Evolutionary conservation across 2,329 filamentous ascomycete genomes (phyloP).

Genomic region (Trichophaea hybrida): DNA sequence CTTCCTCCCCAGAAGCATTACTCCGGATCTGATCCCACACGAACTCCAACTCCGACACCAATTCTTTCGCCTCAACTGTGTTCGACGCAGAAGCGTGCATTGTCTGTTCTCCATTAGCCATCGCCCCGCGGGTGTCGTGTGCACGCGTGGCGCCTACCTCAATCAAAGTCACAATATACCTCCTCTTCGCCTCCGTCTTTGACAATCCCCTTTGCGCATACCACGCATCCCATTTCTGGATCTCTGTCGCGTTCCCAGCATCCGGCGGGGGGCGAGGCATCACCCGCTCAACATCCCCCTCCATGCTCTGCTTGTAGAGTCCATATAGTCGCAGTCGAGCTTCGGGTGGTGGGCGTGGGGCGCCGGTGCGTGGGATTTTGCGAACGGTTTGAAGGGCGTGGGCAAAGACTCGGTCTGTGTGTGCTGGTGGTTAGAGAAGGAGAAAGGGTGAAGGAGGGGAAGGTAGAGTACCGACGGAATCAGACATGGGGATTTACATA

Average conservation of each 20-base stretch:
- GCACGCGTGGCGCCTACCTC: constrained; percentile 34
- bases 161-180: constrained; percentile 87
- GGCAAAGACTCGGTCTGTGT: constrained; percentile 85
- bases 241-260: constrained; percentile 28
- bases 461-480: constrained; percentile 18
- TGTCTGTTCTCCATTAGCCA: constrained; percentile 36
- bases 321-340: constrained; percentile 90
- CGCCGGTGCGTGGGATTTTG: constrained; percentile 87
- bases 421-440: constrained; percentile 1
- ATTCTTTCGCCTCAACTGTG: constrained; percentile 67
- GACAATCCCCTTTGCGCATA: constrained; percentile 69
- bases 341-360: constrained; percentile 67
- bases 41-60: constrained; percentile 92
- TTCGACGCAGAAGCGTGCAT: constrained; percentile 89
- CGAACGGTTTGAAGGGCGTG: constrained; percentile 98
- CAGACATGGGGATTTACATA: constrained; percentile 13
- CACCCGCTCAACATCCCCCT: constrained; percentile 87
- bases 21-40: constrained; percentile 93
- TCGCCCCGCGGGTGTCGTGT: not conserved
- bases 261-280: constrained; percentile 59
- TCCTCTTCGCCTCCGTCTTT: constrained; percentile 81
- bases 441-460: not conserved
- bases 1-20: not conserved
- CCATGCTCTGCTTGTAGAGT: constrained; percentile 96
- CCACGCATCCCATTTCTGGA: constrained; percentile 69